Evolutionary conservation across 2,329 filamentous ascomycete genomes (phyloP), one percentile per base, ranked within the genome.

Genomic region (Paraphaeosphaeria minitans): DNA sequence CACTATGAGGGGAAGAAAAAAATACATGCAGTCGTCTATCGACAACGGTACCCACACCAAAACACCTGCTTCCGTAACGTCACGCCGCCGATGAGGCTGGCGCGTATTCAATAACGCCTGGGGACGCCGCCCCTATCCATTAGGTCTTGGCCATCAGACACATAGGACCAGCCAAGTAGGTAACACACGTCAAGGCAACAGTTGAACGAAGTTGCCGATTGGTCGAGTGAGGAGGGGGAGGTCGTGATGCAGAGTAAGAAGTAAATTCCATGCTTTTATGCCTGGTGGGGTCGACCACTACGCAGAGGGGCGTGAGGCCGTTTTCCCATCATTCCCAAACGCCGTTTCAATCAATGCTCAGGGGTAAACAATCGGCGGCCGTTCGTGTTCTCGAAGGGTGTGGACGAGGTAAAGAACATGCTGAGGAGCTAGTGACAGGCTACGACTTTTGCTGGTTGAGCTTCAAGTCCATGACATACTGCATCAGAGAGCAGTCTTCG

Each of bases 401-500:
- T 16, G 12, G 24, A 33, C 35, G 56, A 56, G 46, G 39, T 31
- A 50, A 29, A 55, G n/a, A 42, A 27, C 56, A 50, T 16, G 51
- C 31, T 35, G 43, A 53, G 37, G 39, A 54, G 39, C 19, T 42
- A 8, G 45, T 41, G 27, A 19, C 19, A 7, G n/a, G 33, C 43
- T 22, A 51, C 29, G n/a, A 64, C 56, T 68, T 68, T 10, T 54
- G 59, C 46, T 73, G 71, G 41, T 75, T 73, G 61, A 76, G 69
- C 69, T 77, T 78, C 50, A 79, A 62, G 54, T 78, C 73, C 71
- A 77, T 75, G 27, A 78, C 75, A 55, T 78, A 77, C 60, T 79
- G 76, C 77, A 79, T 78, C 42, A 79, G 69, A 41, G 69, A 75
- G 68, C 79, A 81, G 59, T 81, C 79, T 43, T 80, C 78, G 62